phyloP scores from a whole-genome alignment of 2,329 filamentous ascomycete species.

The Aspergillus puulaauensis region DNA sequence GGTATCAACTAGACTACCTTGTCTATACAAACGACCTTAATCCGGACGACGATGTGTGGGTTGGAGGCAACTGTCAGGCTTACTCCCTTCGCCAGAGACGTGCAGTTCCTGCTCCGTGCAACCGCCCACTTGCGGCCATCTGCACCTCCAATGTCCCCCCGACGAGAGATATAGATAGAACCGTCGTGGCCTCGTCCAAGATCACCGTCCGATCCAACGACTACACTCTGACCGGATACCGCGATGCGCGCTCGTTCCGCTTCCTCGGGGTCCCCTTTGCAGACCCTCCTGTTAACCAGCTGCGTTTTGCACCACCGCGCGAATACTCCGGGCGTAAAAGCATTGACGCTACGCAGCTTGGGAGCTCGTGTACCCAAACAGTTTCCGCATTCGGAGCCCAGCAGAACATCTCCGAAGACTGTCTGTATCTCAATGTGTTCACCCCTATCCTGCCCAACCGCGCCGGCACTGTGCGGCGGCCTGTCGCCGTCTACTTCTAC shows the following conservation, averaged over 20 bases:
- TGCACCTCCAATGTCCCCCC: constrained; percentile 23
- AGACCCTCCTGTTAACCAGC: constrained; percentile 44
- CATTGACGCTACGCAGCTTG: constrained; percentile 30
- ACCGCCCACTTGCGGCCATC: constrained; percentile 17
- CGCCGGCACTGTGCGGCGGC: constrained; percentile 6
- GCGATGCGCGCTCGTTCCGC: constrained; percentile 29
- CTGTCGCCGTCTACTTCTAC: constrained; percentile 35
- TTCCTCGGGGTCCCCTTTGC: constrained; percentile 53
- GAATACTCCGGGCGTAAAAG: constrained; percentile 24
- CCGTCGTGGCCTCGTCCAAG: constrained; percentile 18
- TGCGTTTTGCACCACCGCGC: constrained; percentile 43
- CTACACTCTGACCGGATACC: constrained; percentile 26
- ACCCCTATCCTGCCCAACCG: constrained; percentile 28
- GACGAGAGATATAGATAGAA: constrained; percentile 19
- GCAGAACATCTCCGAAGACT: constrained; percentile 31
- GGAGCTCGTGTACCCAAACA: constrained; percentile 23
- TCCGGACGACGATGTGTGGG: constrained; percentile 17
- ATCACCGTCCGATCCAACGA: constrained; percentile 16
- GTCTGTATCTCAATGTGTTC: constrained; percentile 37
- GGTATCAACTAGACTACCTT: constrained; percentile 27
- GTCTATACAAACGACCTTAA: constrained; percentile 15
- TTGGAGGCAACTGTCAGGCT: constrained; percentile 17
- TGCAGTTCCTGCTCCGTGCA: constrained; percentile 13
- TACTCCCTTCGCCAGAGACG: constrained; percentile 16
- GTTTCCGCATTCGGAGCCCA: constrained; percentile 5